phyloP scores from a whole-genome alignment of 768 basidiomycete species.

The Sistotremastrum suecicum region DNA sequence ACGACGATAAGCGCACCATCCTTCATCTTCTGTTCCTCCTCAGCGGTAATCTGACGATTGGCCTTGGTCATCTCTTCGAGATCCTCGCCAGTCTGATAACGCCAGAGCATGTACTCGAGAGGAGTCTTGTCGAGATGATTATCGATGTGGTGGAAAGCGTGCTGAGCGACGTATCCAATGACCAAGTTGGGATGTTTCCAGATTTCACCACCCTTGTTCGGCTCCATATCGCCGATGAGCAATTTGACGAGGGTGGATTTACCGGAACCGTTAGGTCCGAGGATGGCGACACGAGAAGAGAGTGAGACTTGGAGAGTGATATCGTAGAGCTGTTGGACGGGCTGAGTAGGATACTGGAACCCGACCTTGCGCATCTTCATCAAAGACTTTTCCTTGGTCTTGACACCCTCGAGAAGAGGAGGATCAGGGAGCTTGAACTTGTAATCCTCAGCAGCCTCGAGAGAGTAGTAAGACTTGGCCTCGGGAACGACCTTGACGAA shows the following conservation, averaged over 20 bases:
- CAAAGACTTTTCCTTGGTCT: slow-evolving; percentile 97
- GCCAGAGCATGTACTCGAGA: slow-evolving; percentile 99
- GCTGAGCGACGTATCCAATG: slow-evolving; percentile 97
- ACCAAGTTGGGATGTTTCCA: slow-evolving; percentile 99
- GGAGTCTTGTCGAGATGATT: slow-evolving; percentile 97
- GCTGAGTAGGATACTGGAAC: slow-evolving; percentile 86
- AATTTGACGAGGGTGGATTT: slow-evolving; percentile 97
- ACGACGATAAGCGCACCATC: slow-evolving; percentile 76
- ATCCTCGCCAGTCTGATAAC: slow-evolving; percentile 99
- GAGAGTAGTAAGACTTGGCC: slow-evolving; percentile 95
- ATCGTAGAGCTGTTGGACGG: slow-evolving; percentile 84
- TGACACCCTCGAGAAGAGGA: slow-evolving; percentile 96
- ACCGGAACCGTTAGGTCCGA: slow-evolving; percentile 98
- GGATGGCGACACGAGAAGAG: slow-evolving; percentile 94
- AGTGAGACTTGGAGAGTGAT: slow-evolving; percentile 95
- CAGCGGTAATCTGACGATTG: slow-evolving; percentile 71
- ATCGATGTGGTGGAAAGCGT: slow-evolving; percentile 99
- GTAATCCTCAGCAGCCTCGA: slow-evolving; percentile 93
- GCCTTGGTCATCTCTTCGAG: slow-evolving; percentile 94
- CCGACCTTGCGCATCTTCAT: slow-evolving; percentile 96
- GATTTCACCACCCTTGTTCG: slow-evolving; percentile 91
- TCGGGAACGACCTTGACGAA: slow-evolving; percentile 93
- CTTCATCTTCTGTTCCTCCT: slow-evolving; percentile 92
- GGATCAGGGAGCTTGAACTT: slow-evolving; percentile 97
- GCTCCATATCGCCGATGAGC: slow-evolving; percentile 91